Percentiles rank a stretch among this genome's conserved stretches.
These are phyloP conservation scores for Colletotrichum eremochloae DNA, from an alignment of 2,329 filamentous ascomycete genomes.

Conservation along the genomic window DNA sequence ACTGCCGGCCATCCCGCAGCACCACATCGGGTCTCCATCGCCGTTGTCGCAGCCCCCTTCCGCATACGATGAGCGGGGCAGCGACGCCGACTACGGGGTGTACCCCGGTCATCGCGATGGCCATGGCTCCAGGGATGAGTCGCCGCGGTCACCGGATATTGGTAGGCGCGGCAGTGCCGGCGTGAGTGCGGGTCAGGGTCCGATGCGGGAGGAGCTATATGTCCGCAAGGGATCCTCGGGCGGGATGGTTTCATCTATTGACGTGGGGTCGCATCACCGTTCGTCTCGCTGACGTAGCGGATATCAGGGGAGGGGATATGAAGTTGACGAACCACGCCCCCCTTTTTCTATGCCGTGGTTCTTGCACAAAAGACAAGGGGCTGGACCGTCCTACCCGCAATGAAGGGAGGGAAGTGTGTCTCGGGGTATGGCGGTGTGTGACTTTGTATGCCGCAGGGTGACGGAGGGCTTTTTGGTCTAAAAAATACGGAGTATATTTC, in stretches of 20 bases:
- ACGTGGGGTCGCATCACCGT: slow-evolving; percentile 18
- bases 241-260: slow-evolving; percentile 6
- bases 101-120: slow-evolving; percentile 7
- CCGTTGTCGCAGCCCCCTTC: not conserved
- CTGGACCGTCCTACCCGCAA: not conserved
- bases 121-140: slow-evolving; percentile 7
- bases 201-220: slow-evolving; percentile 33
- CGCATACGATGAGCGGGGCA: slow-evolving; percentile 11
- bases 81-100: slow-evolving; percentile 24
- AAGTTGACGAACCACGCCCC: not conserved
- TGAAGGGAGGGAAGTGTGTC: not conserved
- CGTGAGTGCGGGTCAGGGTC: slow-evolving; percentile 4
- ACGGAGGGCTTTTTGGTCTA: not conserved
- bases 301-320: not conserved
- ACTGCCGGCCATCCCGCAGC: slow-evolving; percentile 25
- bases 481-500: not conserved
- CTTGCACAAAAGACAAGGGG: not conserved
- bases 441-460: not conserved
- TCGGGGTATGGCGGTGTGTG: not conserved
- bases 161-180: not conserved
- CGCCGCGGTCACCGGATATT: slow-evolving; percentile 22
- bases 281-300: slow-evolving; percentile 23
- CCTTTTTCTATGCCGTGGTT: too few species aligned
- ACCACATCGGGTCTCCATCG: not conserved
- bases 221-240: slow-evolving; percentile 9